Conservation (phyloP, 495 filamentous ascomycete genomes). For the Achaetomiella virescens region DNA sequence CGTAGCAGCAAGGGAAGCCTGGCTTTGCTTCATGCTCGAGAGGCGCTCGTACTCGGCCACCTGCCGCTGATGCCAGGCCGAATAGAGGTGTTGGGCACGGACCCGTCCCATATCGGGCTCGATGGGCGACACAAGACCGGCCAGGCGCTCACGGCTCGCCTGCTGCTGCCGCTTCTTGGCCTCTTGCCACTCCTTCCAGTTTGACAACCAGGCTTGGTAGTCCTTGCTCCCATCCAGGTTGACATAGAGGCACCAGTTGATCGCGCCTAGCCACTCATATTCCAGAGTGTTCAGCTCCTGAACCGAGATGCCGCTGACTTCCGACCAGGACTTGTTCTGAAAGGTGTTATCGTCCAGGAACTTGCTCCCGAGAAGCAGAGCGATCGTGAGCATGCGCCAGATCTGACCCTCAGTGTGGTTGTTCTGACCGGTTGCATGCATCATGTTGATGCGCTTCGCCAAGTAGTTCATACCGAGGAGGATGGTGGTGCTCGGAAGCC, state of each 20-base stretch:
- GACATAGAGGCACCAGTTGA: slow-evolving; percentile 82
- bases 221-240: slow-evolving; percentile 77
- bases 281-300: slow-evolving; percentile 84
- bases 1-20: slow-evolving; percentile 36
- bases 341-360: slow-evolving; percentile 99
- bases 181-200: slow-evolving; percentile 75
- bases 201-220: slow-evolving; percentile 72
- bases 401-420: slow-evolving; percentile 63
- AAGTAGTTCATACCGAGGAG: slow-evolving; percentile 89
- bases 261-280: slow-evolving; percentile 81
- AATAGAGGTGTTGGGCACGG: slow-evolving; percentile 34
- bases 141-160: slow-evolving; percentile 41
- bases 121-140: slow-evolving; percentile 58
- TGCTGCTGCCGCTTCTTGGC: slow-evolving; percentile 54
- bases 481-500: slow-evolving; percentile 92
- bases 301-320: slow-evolving; percentile 90
- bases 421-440: slow-evolving; percentile 53
- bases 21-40: slow-evolving; percentile 38
- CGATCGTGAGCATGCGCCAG: slow-evolving; percentile 85
- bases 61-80: slow-evolving; percentile 49
- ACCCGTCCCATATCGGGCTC: slow-evolving; percentile 53
- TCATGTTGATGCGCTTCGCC: slow-evolving; percentile 69
- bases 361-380: slow-evolving; percentile 89
- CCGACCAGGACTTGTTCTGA: slow-evolving; percentile 97
- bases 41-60: slow-evolving; percentile 46